phyloP scores from a whole-genome alignment of 108 stramenopile species.

The Nitzschia palea region DNA sequence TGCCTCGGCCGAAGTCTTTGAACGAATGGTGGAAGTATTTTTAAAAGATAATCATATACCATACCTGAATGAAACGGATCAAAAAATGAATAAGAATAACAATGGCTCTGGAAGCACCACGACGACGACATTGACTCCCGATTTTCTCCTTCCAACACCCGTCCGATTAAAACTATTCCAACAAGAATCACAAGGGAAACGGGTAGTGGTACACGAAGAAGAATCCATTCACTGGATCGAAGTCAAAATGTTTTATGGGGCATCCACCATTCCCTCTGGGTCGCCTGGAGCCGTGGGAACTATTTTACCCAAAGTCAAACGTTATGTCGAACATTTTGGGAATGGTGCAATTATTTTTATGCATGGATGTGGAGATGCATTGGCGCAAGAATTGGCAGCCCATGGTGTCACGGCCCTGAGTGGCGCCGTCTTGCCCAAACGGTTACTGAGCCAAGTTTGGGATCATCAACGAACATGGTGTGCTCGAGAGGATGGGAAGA shows the following conservation, averaged over 20 bases:
- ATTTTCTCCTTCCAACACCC: constrained; percentile 55
- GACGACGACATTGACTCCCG: constrained; percentile 39
- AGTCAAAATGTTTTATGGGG: constrained; percentile 85
- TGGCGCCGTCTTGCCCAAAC: constrained; percentile 35
- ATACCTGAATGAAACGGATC: constrained; percentile 64
- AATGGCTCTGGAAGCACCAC: constrained; percentile 1
- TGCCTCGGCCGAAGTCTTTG: constrained; percentile 54
- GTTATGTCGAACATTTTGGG: constrained; percentile 61
- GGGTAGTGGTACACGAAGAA: constrained; percentile 1
- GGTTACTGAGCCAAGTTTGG: constrained; percentile 21
- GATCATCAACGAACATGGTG: constrained; percentile 68
- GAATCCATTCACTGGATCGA: constrained; percentile 68
- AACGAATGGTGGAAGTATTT: constrained; percentile 46
- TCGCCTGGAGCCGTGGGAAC: constrained; percentile 64
- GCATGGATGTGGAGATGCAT: constrained; percentile 60
- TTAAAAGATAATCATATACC: constrained; percentile 32
- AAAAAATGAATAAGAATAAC: too few species aligned
- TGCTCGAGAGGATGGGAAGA: constrained; percentile 55
- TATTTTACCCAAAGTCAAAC: constrained; percentile 39
- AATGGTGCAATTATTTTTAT: constrained; percentile 67
- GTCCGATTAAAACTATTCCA: constrained; percentile 21
- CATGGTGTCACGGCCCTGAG: constrained; percentile 55
- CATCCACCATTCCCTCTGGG: constrained; percentile 58
- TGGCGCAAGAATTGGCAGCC: constrained; percentile 49
- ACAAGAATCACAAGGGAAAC: neutral